These are phyloP conservation scores for Debaryomyces subglobosus DNA, from an alignment of 1,139 yeast species.

Conservation along the genomic window DNA sequence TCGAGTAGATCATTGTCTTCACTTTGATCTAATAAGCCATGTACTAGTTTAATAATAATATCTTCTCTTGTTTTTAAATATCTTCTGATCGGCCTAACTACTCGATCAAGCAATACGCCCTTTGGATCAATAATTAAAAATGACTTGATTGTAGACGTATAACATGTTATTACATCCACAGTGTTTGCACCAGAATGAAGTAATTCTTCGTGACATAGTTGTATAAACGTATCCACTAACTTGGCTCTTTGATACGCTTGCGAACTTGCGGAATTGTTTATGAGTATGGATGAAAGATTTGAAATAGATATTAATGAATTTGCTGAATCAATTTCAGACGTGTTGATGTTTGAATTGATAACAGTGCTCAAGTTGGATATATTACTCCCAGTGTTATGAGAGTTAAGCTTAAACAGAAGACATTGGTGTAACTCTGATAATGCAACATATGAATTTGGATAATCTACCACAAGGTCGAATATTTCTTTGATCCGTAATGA, in stretches of 20 bases:
- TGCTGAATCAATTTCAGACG: constrained; percentile 7
- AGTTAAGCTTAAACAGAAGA: constrained; percentile 28
- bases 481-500: constrained; percentile 63
- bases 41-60: constrained; percentile 67
- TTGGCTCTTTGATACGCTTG: constrained; percentile 49
- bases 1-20: constrained; percentile 47
- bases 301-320: constrained; percentile 18
- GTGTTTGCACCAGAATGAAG: constrained; percentile 88
- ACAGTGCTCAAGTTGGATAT: constrained; percentile 4
- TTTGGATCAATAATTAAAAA: constrained; percentile 83
- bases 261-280: constrained; percentile 25
- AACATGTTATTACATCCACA: constrained; percentile 67
- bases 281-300: constrained; percentile 17
- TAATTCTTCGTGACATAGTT: constrained; percentile 51
- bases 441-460: constrained; percentile 62
- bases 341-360: constrained; percentile 4
- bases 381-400: background rate
- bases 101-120: constrained; percentile 80
- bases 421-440: constrained; percentile 65
- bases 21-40: constrained; percentile 63
- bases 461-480: constrained; percentile 60
- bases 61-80: constrained; percentile 74
- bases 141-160: constrained; percentile 71
- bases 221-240: constrained; percentile 59
- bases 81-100: constrained; percentile 70